Evolutionary conservation across 441 rosid genomes (phyloP), one percentile per base, ranked within the genome.

Genomic region (Erysimum cheiri): DNA sequence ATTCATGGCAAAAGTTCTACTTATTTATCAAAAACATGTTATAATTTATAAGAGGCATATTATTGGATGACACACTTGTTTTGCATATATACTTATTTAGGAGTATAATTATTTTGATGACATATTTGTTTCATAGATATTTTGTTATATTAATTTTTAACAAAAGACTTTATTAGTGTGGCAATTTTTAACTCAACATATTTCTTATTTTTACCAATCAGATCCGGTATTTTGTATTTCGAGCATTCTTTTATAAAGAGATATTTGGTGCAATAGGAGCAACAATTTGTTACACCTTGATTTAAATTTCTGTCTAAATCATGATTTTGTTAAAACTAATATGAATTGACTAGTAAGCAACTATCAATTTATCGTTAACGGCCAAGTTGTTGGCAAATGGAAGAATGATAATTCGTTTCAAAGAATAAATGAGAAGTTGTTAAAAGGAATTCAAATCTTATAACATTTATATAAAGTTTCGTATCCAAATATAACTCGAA

Each of bases 381-480:
- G 8, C 55, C 56, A 44, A 10, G 17, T 11, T 40, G 11, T 46
- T 22, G 55, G 33, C 44, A 1, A 24, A 24, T n/a, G 22, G 22
- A 12, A 44, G 46, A 50, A 41, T 54, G 36, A 62, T 19, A 40
- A 28, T 24, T 37, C 44, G 28, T 14, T 19, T 31, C 36, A 70
- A 22, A 0, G 14, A 22, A 61, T 24, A 35, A 43, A 28, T 44
- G 53, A 28, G 36, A 41, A 29, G 13, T 7, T 8, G 29, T 54
- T 54, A 41, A 4, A 33, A 54, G 26, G 24, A 19, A 36, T 9
- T 3, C 10, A 50, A 35, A 35, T 49, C 6, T 5, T 47, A 2
- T 63, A 12, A 12, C 35, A 24, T 43, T 28, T 29, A 7, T 28
- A 48, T 64, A 8, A n/a, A 69, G 11, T 57, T 58, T 52, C 22